Evolutionary conservation across 371 early-diverging fungal genomes (phyloP), one percentile per base, ranked within the genome.

Genomic region (Massospora cicadina): DNA sequence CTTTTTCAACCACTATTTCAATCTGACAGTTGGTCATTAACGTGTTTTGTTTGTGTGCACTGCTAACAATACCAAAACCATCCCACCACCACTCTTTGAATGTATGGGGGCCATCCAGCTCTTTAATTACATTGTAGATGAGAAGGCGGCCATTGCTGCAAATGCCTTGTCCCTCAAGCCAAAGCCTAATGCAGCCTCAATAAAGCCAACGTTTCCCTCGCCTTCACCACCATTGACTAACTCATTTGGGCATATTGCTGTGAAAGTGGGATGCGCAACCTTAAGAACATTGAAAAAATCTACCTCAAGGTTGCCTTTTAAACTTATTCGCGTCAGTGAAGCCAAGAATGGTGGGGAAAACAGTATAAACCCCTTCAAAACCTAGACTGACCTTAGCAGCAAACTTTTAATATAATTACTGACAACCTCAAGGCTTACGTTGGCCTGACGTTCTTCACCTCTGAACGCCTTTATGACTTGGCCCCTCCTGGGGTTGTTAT

Each of bases 1-100:
- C 12, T 98, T 98, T 78, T 78, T 96, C 70, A 97, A 98, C 74
- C 96, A 98, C 71, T 98, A 95, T 76, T 86, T 98, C 90, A 97
- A 98, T 73, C 90, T 95, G 1, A 96, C 96, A 0, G 79, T 96
- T 21, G 95, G 96, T 72, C 79, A 96, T 31, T 93, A 93, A 68
- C 90, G 92, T 68, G 93, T 93, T 1, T 77, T 98, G 33, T 98
- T 98, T 77, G 92, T 98, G 17, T 96, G 96, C 75, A 98, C 98
- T 0, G 98, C 98, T 60, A 98, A 98, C 68, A 84, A 87, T 1
- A 76, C 88, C 7, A 95, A 95, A 58, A 95, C 95, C 12, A 96
- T 98, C 31, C 97, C 98, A 3, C 90, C 84, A 2, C 98, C 98
- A 13, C 79, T n/a, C n/a, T 77, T 95, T 33, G 98, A 98, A 76